phyloP scores from a whole-genome alignment of 2,329 filamentous ascomycete genomes.

The Penicillium sp. region DNA sequence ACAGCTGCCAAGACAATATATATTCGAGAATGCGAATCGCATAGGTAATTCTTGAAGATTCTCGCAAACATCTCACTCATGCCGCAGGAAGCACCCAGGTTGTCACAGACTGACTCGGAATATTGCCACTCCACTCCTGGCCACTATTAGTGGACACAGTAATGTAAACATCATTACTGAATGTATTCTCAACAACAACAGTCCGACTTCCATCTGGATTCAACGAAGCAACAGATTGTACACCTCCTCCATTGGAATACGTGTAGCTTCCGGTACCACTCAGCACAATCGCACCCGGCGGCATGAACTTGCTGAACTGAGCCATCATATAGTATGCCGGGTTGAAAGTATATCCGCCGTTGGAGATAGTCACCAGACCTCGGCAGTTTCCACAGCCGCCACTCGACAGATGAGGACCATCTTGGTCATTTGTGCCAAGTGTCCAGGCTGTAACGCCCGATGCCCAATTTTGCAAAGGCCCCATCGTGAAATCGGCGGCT shows the following conservation, averaged over 20 bases:
- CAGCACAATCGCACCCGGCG: constrained; percentile 46
- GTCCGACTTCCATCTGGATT: constrained; percentile 49
- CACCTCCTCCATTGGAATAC: constrained; percentile 35
- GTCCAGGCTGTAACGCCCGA: constrained; percentile 33
- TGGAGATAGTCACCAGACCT: constrained; percentile 29
- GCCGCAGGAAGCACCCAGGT: constrained; percentile 29
- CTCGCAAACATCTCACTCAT: background rate
- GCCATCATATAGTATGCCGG: constrained; percentile 56
- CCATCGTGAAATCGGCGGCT: constrained; percentile 29
- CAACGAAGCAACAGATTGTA: constrained; percentile 48
- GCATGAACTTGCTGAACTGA: constrained; percentile 52
- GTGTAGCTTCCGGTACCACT: constrained; percentile 47
- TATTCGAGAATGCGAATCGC: background rate
- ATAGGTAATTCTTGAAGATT: too few relatives aligned
- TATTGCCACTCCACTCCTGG: constrained; percentile 29
- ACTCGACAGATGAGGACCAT: constrained; percentile 28
- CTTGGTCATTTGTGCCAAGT: constrained; percentile 26
- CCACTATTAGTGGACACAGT: constrained; percentile 22
- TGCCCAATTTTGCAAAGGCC: constrained; percentile 33
- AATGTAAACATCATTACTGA: constrained; percentile 48
- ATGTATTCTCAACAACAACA: constrained; percentile 51
- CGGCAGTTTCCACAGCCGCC: constrained; percentile 30
- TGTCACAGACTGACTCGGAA: constrained; percentile 29
- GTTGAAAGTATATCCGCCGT: constrained; percentile 46
- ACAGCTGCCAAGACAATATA: background rate